Base-by-base conservation (phyloP, 164 flowering plant species). In the Piper longum region DNA sequence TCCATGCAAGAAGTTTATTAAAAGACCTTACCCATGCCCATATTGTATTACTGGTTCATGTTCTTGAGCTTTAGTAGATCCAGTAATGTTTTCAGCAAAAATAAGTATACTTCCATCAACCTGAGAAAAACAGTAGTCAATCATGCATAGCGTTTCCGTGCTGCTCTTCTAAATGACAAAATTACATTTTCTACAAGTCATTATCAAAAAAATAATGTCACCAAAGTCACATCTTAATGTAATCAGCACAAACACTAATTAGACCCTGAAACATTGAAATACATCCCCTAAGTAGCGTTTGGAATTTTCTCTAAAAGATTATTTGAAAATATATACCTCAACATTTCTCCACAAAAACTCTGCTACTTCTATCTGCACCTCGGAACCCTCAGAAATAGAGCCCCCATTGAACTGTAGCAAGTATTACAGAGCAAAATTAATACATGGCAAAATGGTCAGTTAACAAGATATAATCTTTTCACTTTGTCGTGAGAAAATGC, bases 271-370 rank as follows among this genome's bases (percentile, higher is more conserved):
- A 26, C 2, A 2, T 26, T 26, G 36, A 26, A 26, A 26, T 26
- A 26, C 36, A 26, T n/a, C n/a, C n/a, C n/a, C n/a, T n/a, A n/a
- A n/a, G n/a, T 26, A 26, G 36, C 36, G 36, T 26, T 26, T 26
- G 36, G 36, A 26, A 26, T 26, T 26, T 48, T 9, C 52, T 48
- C 52, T 48, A 48, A 9, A 14, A 48, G 14, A 14, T 2, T 48
- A 48, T 9, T 48, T 5, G 14, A 48, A 48, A 14, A 5, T 56
- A 39, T 55, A n/a, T 67, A 91, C 98, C 97, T 88, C 76, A 75
- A 93, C 97, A 75, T 86, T 72, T 62, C 78, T 84, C 98, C 98
- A 93, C 16, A 78, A 70, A 71, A 93, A 88, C 74, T 93, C 98
- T 41, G 98, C 83, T 68, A 90, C 81, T 78, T 93, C 98, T 44